phyloP scores from a whole-genome alignment of 768 basidiomycete species.

The Rhizopogon vinicolor region DNA sequence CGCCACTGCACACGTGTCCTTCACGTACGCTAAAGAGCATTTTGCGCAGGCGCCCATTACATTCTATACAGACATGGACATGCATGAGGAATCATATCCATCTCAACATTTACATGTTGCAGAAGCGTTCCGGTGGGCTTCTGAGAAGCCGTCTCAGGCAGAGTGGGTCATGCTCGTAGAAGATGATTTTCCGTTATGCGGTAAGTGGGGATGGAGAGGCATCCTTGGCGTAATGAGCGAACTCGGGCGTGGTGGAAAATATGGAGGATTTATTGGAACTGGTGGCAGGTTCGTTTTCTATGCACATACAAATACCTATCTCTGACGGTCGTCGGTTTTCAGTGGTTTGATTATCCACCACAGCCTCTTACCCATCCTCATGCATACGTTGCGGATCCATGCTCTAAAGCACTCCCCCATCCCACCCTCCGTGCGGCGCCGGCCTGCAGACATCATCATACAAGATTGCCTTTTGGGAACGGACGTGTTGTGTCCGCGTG shows the following conservation, averaged over 20 bases:
- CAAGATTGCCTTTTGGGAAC: conserved; percentile 38
- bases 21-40: conserved; percentile 19
- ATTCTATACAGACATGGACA: conserved; percentile 26
- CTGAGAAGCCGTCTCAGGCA: conserved; percentile 14
- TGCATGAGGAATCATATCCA: conserved; percentile 14
- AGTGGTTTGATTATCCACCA: conserved; percentile 40
- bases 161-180: conserved; percentile 42
- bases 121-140: conserved; percentile 36
- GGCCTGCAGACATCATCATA: conserved; percentile 35
- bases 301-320: neutral
- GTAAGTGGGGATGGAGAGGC: conserved; percentile 30
- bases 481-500: conserved; percentile 32
- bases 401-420: conserved; percentile 23
- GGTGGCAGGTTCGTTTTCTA: conserved; percentile 32
- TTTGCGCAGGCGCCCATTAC: conserved; percentile 20
- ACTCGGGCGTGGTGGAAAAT: conserved; percentile 22
- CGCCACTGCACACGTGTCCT: conserved; percentile 26
- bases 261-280: conserved; percentile 37
- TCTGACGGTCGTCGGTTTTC: neutral
- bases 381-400: conserved; percentile 26
- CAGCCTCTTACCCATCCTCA: conserved; percentile 29
- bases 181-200: conserved; percentile 41
- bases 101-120: conserved; percentile 38
- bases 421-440: conserved; percentile 21
- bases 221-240: conserved; percentile 28